These are phyloP conservation scores for Talaromyces albobiverticillius DNA, from an alignment of 2,329 filamentous ascomycete species.

Conservation along the genomic window DNA sequence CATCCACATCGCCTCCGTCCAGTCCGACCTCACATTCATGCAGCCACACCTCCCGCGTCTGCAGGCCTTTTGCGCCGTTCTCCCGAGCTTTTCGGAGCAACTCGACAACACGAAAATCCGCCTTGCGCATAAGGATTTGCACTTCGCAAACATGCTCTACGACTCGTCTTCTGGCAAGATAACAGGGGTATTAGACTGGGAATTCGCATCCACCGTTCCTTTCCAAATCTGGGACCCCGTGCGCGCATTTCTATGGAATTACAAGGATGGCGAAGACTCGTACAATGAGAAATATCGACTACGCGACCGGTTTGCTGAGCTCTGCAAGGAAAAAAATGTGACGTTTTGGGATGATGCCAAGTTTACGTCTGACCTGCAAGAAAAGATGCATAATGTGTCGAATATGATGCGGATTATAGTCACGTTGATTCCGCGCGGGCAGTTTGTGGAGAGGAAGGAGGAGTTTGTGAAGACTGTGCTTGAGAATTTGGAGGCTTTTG, in stretches of 20 bases:
- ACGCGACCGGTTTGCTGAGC: conserved; percentile 23
- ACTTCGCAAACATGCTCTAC: conserved; percentile 38
- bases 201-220: conserved; percentile 38
- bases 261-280: conserved; percentile 18
- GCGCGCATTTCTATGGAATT: conserved; percentile 36
- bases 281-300: conserved; percentile 23
- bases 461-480: conserved; percentile 25
- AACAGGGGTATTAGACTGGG: conserved; percentile 38
- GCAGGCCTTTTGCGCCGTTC: conserved; percentile 19
- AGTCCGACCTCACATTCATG: conserved; percentile 25
- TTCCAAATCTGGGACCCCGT: conserved; percentile 34
- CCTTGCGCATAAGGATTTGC: conserved; percentile 39
- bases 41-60: conserved; percentile 28
- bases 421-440: conserved; percentile 26
- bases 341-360: conserved; percentile 12
- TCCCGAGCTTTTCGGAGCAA: not conserved
- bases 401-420: conserved; percentile 28
- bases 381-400: conserved; percentile 27
- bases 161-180: conserved; percentile 23
- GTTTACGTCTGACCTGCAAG: conserved; percentile 18
- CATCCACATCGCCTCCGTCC: conserved; percentile 25
- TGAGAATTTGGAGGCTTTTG: conserved; percentile 6
- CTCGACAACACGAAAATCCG: conserved; percentile 23
- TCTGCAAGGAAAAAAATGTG: conserved; percentile 19
- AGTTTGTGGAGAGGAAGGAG: conserved; percentile 20